A percentile compares a stretch with the other conserved stretches of the same genome.
phyloP scores from a whole-genome alignment of 306 rosid species.

The peach (Prunus persica) region Prunus_persica_NCBIv2 NC_034010.1:23175001-23175500 shows the following conservation, averaged over 20 bases:
- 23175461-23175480: conserved; percentile 66
- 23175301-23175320: neutral
- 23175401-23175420: conserved; percentile 13
- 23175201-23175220: conserved; percentile 31
- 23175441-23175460: conserved; percentile 39
- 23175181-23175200: conserved; percentile 22
- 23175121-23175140: neutral
- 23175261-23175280: conserved; percentile 4
- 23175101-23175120: neutral
- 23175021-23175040: neutral
- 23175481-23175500: conserved; percentile 56
- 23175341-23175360: conserved; percentile 13
- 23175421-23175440: conserved; percentile 41
- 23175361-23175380: neutral
- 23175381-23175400: conserved; percentile 15
- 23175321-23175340: conserved; percentile 9
- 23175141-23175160: conserved; percentile 11
- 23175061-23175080: neutral
- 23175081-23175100: neutral
- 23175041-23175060: neutral
- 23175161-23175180: conserved; percentile 34
- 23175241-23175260: conserved; percentile 30
- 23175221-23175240: conserved; percentile 27
- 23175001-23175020: neutral
- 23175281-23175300: conserved; percentile 5